These are phyloP conservation scores for Stevia rebaudiana DNA, from an alignment of 140 eudicot genomes.

Conservation along the genomic window DNA sequence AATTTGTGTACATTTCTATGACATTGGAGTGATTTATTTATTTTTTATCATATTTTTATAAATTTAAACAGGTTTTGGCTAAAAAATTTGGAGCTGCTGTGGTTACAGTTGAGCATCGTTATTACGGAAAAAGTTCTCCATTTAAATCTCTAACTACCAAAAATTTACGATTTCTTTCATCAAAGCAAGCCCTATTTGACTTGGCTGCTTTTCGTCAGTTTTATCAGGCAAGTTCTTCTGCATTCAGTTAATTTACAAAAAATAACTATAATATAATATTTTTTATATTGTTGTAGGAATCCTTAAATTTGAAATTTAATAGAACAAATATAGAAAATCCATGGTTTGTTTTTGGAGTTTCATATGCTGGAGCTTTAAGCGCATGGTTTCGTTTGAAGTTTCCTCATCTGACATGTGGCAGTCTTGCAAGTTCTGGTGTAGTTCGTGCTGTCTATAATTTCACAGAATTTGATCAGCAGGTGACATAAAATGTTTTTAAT, in stretches of 20 bases:
- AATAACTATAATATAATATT: background rate
- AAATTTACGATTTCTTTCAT: slow-evolving; percentile 76
- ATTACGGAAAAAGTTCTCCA: slow-evolving; percentile 89
- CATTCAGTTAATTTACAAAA: background rate
- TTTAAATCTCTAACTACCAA: slow-evolving; percentile 65
- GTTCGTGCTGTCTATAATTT: slow-evolving; percentile 80
- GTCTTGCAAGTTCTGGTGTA: slow-evolving; percentile 96
- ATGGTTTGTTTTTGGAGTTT: slow-evolving; percentile 91
- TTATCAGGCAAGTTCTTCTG: slow-evolving; percentile 63
- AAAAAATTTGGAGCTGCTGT: slow-evolving; percentile 97
- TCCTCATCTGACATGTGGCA: slow-evolving; percentile 97
- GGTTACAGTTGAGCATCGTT: slow-evolving; percentile 89
- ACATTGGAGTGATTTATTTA: slow-evolving; percentile 1
- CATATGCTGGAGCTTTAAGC: slow-evolving; percentile 93
- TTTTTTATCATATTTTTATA: background rate
- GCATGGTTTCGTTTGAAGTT: slow-evolving; percentile 98
- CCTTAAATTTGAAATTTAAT: slow-evolving; percentile 59
- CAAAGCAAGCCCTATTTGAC: slow-evolving; percentile 88
- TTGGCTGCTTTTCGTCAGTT: slow-evolving; percentile 87
- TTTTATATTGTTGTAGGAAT: slow-evolving; percentile 41
- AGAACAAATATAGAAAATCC: slow-evolving; percentile 63
- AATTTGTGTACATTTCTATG: background rate
- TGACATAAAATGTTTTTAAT: slow-evolving; percentile 10
- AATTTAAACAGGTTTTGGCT: slow-evolving; percentile 59
- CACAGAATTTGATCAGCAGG: slow-evolving; percentile 90